Evolutionary conservation across 352 stramenopile genomes (phyloP).

Genomic region (Poterioochromonas sp.): DNA sequence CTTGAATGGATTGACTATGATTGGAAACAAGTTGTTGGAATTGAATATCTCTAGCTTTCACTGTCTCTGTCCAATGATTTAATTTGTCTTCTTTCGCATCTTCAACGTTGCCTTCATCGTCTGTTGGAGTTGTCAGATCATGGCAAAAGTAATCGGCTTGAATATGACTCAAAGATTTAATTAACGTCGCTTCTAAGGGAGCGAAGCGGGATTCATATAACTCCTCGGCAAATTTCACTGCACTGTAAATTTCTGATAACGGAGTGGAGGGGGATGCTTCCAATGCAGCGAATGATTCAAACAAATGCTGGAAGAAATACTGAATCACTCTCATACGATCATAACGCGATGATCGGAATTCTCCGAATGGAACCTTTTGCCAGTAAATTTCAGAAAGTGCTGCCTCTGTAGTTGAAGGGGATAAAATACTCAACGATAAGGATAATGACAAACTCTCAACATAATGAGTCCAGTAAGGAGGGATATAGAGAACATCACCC

Average conservation of each 20-base stretch:
- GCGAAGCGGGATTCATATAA: not conserved
- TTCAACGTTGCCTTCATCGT: too few relatives aligned
- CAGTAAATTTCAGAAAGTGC: slow-evolving; percentile 26
- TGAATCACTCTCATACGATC: not conserved
- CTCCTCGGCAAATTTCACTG: not conserved
- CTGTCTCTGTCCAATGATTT: not conserved
- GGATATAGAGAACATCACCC: slow-evolving; percentile 34
- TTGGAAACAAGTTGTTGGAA: not conserved
- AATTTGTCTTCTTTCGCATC: not conserved
- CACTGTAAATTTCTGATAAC: not conserved
- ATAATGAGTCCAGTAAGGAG: slow-evolving; percentile 19
- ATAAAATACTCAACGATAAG: not conserved
- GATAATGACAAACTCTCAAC: slow-evolving; percentile 13
- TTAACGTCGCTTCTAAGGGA: not conserved
- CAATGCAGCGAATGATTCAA: not conserved
- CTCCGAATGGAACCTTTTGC: slow-evolving; percentile 16
- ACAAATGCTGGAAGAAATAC: not conserved
- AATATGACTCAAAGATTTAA: too few relatives aligned
- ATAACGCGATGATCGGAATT: not conserved
- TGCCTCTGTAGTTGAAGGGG: slow-evolving; percentile 1
- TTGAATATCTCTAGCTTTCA: not conserved
- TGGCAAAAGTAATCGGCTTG: too few relatives aligned
- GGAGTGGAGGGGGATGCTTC: not conserved
- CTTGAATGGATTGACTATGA: not conserved
- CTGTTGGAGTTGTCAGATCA: too few relatives aligned